Conservation (phyloP, 371 early-diverging fungal species). For the Blakeslea trispora region DNA sequence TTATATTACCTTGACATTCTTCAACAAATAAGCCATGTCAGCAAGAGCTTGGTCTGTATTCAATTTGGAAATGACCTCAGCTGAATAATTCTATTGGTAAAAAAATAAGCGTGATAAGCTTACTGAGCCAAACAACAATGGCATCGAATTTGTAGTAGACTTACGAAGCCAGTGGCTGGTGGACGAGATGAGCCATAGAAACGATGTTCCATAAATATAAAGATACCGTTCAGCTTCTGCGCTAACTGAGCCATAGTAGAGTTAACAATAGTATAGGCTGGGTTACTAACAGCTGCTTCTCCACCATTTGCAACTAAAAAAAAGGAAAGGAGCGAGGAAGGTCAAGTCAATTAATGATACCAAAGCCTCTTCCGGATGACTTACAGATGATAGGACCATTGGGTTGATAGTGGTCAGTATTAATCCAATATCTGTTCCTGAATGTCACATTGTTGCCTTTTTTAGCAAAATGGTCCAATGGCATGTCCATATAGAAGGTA, state of each 20-base stretch:
- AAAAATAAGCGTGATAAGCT: conserved; percentile 10
- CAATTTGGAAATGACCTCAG: conserved; percentile 23
- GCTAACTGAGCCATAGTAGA: conserved; percentile 51
- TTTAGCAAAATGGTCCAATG: conserved; percentile 51
- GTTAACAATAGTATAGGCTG: conserved; percentile 25
- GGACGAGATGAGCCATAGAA: conserved; percentile 68
- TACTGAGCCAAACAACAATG: background rate
- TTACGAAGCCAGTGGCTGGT: conserved; percentile 33
- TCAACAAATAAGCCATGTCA: conserved; percentile 62
- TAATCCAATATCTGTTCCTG: conserved; percentile 60
- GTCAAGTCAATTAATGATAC: too few species aligned
- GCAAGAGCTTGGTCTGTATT: conserved; percentile 59
- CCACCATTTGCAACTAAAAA: conserved; percentile 48
- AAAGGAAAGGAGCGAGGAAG: background rate
- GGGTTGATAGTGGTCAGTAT: conserved; percentile 55
- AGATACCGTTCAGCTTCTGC: conserved; percentile 56
- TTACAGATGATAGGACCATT: conserved; percentile 68
- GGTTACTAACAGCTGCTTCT: conserved; percentile 34
- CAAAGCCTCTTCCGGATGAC: background rate
- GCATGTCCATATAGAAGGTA: conserved; percentile 50
- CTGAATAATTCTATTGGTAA: background rate
- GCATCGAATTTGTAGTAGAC: too few species aligned
- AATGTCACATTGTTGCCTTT: conserved; percentile 44
- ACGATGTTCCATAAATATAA: conserved; percentile 69
- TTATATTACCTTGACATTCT: conserved; percentile 20